A percentile compares a stretch with the other conserved stretches of the same genome.
Conservation (phyloP, 371 early-diverging fungal genomes). For the Mortierella sp. region DNA sequence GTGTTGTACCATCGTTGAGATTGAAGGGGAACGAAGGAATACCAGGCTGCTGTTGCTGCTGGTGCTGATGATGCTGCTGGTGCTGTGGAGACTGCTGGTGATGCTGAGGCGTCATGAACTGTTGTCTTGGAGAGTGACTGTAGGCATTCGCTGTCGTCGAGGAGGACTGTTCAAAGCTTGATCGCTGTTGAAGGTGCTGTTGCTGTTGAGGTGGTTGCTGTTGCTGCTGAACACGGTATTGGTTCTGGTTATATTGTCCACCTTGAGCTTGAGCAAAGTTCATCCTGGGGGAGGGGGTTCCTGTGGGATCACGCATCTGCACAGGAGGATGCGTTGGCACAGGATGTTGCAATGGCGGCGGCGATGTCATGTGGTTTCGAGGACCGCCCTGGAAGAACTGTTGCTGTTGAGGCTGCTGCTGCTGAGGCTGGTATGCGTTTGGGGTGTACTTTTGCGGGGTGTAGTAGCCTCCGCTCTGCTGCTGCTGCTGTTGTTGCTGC, state of each 20-base stretch:
- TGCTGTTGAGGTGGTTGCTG: slow-evolving; percentile 55
- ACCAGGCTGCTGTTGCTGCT: slow-evolving; percentile 47
- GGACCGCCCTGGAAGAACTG: slow-evolving; percentile 31
- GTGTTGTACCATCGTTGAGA: slow-evolving; percentile 82
- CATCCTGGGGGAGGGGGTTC: slow-evolving; percentile 62
- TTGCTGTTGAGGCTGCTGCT: slow-evolving; percentile 18
- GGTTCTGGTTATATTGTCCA: slow-evolving; percentile 34
- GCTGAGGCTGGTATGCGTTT: slow-evolving; percentile 44
- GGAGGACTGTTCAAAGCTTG: slow-evolving; percentile 51
- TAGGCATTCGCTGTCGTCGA: slow-evolving; percentile 42
- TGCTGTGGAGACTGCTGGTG: slow-evolving; percentile 55
- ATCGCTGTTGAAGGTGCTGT: slow-evolving; percentile 14
- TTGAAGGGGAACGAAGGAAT: slow-evolving; percentile 59
- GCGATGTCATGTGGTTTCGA: slow-evolving; percentile 53
- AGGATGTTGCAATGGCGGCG: slow-evolving; percentile 79
- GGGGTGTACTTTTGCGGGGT: slow-evolving; percentile 47
- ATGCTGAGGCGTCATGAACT: slow-evolving; percentile 31
- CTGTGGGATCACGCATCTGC: slow-evolving; percentile 64
- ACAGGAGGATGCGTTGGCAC: slow-evolving; percentile 76
- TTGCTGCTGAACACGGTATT: slow-evolving; percentile 31
- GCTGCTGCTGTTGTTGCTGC: slow-evolving; percentile 16
- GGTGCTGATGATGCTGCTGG: slow-evolving; percentile 53
- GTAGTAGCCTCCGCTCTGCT: slow-evolving; percentile 25
- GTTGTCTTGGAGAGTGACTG: slow-evolving; percentile 45
- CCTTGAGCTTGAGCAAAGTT: slow-evolving; percentile 37